Base-by-base conservation (phyloP, 768 basidiomycete genomes). In the Phallus indusiatus region DNA sequence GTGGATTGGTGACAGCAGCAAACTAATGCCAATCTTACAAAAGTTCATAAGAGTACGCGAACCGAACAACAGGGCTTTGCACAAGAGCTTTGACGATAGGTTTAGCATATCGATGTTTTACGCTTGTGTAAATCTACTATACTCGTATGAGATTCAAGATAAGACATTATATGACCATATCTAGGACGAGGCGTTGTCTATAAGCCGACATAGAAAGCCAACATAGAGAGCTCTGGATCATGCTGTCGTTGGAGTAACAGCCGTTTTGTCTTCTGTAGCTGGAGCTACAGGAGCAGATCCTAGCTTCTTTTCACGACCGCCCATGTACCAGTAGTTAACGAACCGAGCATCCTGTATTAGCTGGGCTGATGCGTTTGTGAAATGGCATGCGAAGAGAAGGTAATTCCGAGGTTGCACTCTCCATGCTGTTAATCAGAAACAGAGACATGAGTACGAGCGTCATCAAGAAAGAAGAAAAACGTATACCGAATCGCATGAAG, bases 401-500 rank as follows among this genome's bases (percentile, higher is more conserved):
- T 97, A 96, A 71, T 98, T 98, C 64, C 95, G 85, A 8, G 95
- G 95, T 64, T 94, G 85, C 47, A 98, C 94, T 61, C 83, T 82
- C 94, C 94, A 97, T 58, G 94, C 94, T 94, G 64, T 46, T 14
- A 57, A 47, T 28, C 51, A 48, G 17, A 57, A 47, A 34, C 53
- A 48, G 14, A 18, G 28, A 66, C 55, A 68, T 59, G 35, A 33
- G 2, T 37, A 60, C 55, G 36, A 5, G 21, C 20, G 46, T 16
- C 3, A 34, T 47, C 20, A 53, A 10, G 46, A 65, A 67, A 48
- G 65, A 61, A 63, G 12, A 53, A 17, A n/a, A 18, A 46, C 46
- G 72, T 82, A 60, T 55, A 92, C 92, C 92, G 66, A 94, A 94
- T 17, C 94, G 90, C 88, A 94, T 94, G 77, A 98, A 98, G 62